Evolutionary conservation across 768 basidiomycete genomes (phyloP).

Genomic region (Mycena floridula): DNA sequence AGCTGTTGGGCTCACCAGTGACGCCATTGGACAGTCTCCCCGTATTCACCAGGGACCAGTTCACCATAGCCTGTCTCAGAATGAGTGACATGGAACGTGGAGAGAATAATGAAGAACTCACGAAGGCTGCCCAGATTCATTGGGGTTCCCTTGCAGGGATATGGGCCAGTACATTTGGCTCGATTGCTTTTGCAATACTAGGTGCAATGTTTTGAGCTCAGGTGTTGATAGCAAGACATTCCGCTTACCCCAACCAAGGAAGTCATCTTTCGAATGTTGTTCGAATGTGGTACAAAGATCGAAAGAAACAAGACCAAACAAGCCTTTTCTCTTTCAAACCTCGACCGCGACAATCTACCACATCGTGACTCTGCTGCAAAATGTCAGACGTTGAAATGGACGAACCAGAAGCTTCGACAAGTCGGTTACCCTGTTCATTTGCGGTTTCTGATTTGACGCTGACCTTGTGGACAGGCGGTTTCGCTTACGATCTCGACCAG

Average conservation of each 20-base stretch:
- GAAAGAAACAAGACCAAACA: no score
- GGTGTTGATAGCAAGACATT: no score
- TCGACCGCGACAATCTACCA: no score
- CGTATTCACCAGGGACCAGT: constrained; percentile 47
- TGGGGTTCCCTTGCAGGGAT: constrained; percentile 40
- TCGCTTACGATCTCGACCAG: constrained; percentile 76
- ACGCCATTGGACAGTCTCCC: constrained; percentile 68
- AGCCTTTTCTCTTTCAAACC: no score
- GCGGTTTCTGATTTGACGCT: not conserved
- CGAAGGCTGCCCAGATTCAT: constrained; percentile 8
- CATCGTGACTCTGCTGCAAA: not conserved
- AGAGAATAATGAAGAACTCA: constrained; percentile 1
- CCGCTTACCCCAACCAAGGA: no score
- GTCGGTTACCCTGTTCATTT: not conserved
- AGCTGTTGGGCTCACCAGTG: constrained; percentile 51
- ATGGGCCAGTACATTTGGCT: constrained; percentile 62
- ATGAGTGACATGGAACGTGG: not conserved
- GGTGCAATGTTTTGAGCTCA: no score
- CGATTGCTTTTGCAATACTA: constrained; percentile 73
- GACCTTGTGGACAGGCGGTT: not conserved
- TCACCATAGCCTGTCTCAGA: constrained; percentile 42
- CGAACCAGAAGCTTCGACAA: not conserved
- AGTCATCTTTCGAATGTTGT: no score
- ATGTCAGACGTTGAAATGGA: constrained; percentile 8
- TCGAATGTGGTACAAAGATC: no score